These are phyloP conservation scores for Hysterium pulicare DNA, from an alignment of 2,329 filamentous ascomycete species.

Conservation along the genomic window DNA sequence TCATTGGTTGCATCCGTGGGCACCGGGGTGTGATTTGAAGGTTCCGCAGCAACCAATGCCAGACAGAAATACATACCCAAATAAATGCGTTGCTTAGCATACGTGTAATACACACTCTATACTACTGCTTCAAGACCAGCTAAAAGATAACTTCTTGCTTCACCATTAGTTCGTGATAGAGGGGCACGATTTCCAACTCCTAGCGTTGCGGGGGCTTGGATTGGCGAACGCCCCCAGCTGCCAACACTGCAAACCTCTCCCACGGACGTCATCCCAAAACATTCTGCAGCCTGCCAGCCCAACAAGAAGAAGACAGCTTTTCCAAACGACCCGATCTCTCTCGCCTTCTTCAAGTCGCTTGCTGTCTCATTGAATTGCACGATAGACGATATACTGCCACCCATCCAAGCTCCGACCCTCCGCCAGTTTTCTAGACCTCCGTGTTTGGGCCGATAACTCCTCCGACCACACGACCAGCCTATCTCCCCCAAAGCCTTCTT, in stretches of 20 bases:
- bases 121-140: too few relatives aligned
- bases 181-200: not conserved
- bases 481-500: not conserved
- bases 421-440: slow-evolving; percentile 23
- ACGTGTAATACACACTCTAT: too few relatives aligned
- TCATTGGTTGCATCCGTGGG: too few relatives aligned
- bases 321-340: not conserved
- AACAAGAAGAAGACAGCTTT: slow-evolving; percentile 4
- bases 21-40: too few relatives aligned
- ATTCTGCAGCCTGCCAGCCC: slow-evolving; percentile 8
- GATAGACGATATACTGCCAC: not conserved
- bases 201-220: not conserved
- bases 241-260: not conserved
- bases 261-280: slow-evolving; percentile 9
- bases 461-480: slow-evolving; percentile 30
- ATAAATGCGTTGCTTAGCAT: too few relatives aligned
- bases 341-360: too few relatives aligned
- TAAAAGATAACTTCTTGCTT: too few relatives aligned
- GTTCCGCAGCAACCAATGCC: too few relatives aligned
- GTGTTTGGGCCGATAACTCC: slow-evolving; percentile 28
- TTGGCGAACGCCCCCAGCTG: not conserved
- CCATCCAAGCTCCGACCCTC: not conserved
- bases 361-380: not conserved
- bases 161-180: too few relatives aligned
- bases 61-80: too few relatives aligned